phyloP scores from a whole-genome alignment of 75 land plant species.

The Sequoia sempervirens region DNA sequence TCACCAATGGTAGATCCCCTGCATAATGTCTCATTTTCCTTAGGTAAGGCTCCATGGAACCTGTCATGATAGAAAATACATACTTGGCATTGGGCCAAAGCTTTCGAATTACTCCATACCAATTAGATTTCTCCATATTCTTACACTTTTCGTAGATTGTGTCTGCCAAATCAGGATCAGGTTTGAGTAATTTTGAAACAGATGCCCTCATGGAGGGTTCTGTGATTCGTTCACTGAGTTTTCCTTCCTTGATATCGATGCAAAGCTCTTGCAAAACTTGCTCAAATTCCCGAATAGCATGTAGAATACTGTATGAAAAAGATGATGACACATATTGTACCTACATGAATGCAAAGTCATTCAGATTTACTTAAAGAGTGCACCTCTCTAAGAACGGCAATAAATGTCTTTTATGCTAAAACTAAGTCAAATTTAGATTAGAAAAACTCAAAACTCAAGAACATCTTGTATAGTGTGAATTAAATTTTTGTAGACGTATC shows the following conservation, averaged over 20 bases:
- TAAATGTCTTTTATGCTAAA: no score
- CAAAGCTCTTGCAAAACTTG: slow-evolving; percentile 49
- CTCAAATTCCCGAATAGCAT: slow-evolving; percentile 64
- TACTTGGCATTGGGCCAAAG: slow-evolving; percentile 76
- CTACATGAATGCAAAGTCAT: background rate
- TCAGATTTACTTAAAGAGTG: no score
- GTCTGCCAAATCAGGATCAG: slow-evolving; percentile 62
- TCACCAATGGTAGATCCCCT: slow-evolving; percentile 51
- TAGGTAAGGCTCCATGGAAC: slow-evolving; percentile 73
- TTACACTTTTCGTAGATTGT: slow-evolving; percentile 31
- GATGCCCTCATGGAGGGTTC: slow-evolving; percentile 37
- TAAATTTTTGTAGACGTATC: no score
- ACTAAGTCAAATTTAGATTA: no score
- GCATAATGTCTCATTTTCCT: slow-evolving; percentile 67
- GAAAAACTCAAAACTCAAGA: no score
- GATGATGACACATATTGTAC: slow-evolving; percentile 36
- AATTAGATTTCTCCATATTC: slow-evolving; percentile 25
- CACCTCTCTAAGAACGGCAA: no score
- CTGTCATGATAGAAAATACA: slow-evolving; percentile 71
- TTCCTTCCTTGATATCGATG: slow-evolving; percentile 40
- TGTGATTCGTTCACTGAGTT: slow-evolving; percentile 29
- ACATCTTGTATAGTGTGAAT: no score
- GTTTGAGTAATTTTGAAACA: slow-evolving; percentile 41
- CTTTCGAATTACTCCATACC: slow-evolving; percentile 59
- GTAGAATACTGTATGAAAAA: slow-evolving; percentile 62